These are phyloP conservation scores for Pyrrhoderma lamaoense DNA, from an alignment of 1,284 basidiomycete genomes.

Conservation along the genomic window DNA sequence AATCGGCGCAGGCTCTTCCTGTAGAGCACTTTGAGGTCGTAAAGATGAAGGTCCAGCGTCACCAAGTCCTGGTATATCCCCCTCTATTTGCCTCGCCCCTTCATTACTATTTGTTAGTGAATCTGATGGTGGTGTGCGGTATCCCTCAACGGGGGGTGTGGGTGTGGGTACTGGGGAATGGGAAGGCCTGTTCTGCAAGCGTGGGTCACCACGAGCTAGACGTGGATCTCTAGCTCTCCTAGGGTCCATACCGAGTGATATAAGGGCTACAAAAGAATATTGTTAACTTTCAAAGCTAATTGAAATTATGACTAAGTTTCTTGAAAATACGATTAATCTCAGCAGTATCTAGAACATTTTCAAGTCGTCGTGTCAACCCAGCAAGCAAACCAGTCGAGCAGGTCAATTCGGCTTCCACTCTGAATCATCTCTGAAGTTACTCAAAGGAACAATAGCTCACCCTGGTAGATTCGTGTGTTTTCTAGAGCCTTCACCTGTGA, in stretches of 20 bases:
- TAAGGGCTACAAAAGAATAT: background rate
- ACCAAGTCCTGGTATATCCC: background rate
- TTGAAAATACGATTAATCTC: slow-evolving; percentile 35
- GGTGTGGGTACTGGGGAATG: slow-evolving; percentile 31
- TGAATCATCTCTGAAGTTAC: slow-evolving; percentile 57
- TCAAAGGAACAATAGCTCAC: too few species aligned
- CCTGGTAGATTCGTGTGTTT: too few species aligned
- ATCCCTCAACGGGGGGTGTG: slow-evolving; percentile 11
- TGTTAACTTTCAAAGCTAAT: background rate
- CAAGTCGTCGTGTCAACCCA: slow-evolving; percentile 67
- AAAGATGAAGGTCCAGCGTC: slow-evolving; percentile 18
- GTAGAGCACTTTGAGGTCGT: slow-evolving; percentile 13
- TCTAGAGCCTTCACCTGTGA: too few species aligned
- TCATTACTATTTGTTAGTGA: too few species aligned
- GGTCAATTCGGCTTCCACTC: slow-evolving; percentile 81
- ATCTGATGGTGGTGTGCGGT: background rate
- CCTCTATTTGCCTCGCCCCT: background rate
- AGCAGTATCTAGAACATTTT: slow-evolving; percentile 86
- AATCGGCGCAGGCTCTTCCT: slow-evolving; percentile 10
- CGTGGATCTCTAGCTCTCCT: slow-evolving; percentile 72
- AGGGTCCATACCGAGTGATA: slow-evolving; percentile 54
- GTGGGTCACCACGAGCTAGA: slow-evolving; percentile 59
- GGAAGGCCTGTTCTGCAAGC: slow-evolving; percentile 44
- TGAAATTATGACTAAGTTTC: slow-evolving; percentile 13
- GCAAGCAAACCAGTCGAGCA: slow-evolving; percentile 29